Evolutionary conservation across 768 basidiomycete genomes (phyloP), one percentile per base, ranked within the genome.

Genomic region (Boletus vermiculosoides): DNA sequence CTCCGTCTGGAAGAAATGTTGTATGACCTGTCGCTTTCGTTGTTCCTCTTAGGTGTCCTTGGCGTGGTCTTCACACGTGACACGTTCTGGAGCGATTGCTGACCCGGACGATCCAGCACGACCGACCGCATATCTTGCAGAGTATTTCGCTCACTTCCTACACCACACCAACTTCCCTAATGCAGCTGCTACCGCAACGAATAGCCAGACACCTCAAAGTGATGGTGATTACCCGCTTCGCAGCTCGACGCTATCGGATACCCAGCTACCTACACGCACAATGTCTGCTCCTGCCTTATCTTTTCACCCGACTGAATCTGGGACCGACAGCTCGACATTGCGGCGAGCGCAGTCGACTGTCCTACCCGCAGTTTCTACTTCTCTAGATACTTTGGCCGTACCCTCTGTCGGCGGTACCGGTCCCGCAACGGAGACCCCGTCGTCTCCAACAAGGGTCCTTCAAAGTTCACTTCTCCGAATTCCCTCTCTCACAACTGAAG

Each of bases 31-130:
- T 33, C 12, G 30, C 11, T 31, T 47, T 30, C 18, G 22, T 49
- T 18, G 7, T 23, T 48, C 5, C 20, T 22, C n/a, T 30, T 11
- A 16, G 23, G 9, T 16, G 6, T 31, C 4, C 16, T 33, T 18
- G 51, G 47, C 16, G 8, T 22, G 47, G 3, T 22, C 10, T 22
- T 36, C 30, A 20, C 23, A 28, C 12, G 34, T 37, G 15, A 28
- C 31, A 16, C 23, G 18, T 51, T 45, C 42, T 37, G 16, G 34
- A 20, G n/a, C 15, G 23, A 53, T 48, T 22, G 16, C 54, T 68
- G 33, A 68, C 31, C 5, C 3, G 1, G 15, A 39, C 25, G 28
- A 33, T 31, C 28, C 11, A 66, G 64, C 28, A 28, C 57, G 48
- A 18, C 46, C 47, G 30, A 60, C 45, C 8, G 15, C 50, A 22